Evolutionary conservation across 169 alveolate genomes (phyloP), one percentile per base, ranked within the genome.

Genomic region (Cryptosporidium sp.): DNA sequence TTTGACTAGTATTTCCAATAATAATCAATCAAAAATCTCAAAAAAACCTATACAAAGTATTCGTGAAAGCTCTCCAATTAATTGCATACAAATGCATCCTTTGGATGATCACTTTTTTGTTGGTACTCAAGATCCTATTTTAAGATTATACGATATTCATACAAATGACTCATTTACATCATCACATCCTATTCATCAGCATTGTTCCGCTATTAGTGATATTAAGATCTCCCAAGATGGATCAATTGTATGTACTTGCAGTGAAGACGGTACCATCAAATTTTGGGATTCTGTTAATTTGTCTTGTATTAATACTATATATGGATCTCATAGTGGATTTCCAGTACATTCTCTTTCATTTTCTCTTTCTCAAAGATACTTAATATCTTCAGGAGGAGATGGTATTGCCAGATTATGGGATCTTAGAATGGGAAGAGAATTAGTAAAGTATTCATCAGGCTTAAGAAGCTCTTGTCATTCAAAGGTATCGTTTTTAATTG

Each of bases 221-320:
- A 80, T 80, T 26, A 21, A 31, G 21, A 41, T 80, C 39, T 62
- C 80, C 9, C 73, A 80, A 10, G 89, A 80, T 31, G 89, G 89
- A 10, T 59, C 89, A 10, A 80, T 80, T 41, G 52, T 48, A 23
- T 41, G 55, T 65, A 62, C 89, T 18, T 62, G 89, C 18, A 80
- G 89, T n/a, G 80, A 80, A 9, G 89, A 80, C 12, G 89, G 89
- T 31, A 43, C 89, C 21, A 80, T 80, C 26, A 80, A 80, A 39
- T 37, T 80, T 10, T 80, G 89, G 89, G 89, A 80, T 41, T 80
- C 89, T 29, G 89, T 80, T 9, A 80, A 80, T 65, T 31, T 80
- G 3, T 43, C 45, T 18, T 80, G 89, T 29, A 65, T 80, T 14
- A 80, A 80, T 16, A 80, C 89, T 14, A 61, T 80, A 1, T 80